These are phyloP conservation scores for Diaporthe sp. DNA, from an alignment of 2,329 filamentous ascomycete genomes.

Conservation along the genomic window DNA sequence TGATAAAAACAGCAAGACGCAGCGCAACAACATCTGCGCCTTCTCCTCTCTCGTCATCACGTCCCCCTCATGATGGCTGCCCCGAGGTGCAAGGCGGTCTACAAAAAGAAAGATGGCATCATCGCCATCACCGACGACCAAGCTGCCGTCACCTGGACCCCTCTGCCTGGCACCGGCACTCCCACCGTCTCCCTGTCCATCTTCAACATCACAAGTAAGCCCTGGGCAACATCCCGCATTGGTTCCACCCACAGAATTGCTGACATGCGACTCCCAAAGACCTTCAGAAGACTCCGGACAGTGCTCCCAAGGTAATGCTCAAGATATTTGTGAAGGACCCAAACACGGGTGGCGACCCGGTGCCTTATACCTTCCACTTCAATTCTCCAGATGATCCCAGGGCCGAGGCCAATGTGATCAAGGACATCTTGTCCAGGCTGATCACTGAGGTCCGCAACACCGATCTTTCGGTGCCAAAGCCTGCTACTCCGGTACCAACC, in stretches of 20 bases:
- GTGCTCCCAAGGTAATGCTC: conserved; percentile 90
- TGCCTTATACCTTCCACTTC: conserved; percentile 89
- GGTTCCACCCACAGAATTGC: not conserved
- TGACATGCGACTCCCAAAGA: conserved; percentile 65
- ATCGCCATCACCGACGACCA: conserved; percentile 82
- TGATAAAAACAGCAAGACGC: no score
- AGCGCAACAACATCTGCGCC: not conserved
- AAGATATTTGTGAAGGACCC: conserved; percentile 86
- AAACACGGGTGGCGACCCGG: conserved; percentile 67
- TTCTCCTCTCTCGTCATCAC: not conserved
- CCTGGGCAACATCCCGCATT: not conserved
- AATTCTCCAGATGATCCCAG: conserved; percentile 83
- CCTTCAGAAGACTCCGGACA: conserved; percentile 93
- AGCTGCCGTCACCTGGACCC: conserved; percentile 85
- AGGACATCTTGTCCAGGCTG: conserved; percentile 83
- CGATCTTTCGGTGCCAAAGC: conserved; percentile 66
- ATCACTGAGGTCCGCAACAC: conserved; percentile 77
- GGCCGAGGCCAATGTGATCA: conserved; percentile 86
- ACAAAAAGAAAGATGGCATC: conserved; percentile 96
- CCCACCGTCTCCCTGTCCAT: conserved; percentile 79
- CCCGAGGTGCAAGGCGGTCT: conserved; percentile 78
- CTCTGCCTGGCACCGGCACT: conserved; percentile 72
- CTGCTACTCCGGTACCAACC: conserved; percentile 52
- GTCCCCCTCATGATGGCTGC: conserved; percentile 62
- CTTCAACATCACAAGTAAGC: conserved; percentile 84